A percentile compares a stretch with the other conserved stretches of the same genome.
Evolutionary conservation across 306 rosid genomes (phyloP).

Genomic region (Hippophae rhamnoides): DNA sequence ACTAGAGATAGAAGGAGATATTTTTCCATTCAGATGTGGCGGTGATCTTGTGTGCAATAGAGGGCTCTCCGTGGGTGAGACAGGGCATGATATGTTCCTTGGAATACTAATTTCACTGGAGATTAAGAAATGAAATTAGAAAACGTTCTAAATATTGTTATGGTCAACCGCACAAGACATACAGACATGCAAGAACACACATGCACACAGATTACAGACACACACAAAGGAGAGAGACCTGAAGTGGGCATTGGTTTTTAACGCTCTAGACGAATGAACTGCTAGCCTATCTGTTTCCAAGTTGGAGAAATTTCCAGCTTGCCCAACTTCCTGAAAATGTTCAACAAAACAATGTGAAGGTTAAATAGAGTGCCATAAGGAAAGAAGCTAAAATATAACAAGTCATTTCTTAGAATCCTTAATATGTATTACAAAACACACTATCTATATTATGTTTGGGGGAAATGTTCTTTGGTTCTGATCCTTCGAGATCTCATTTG

Average conservation of each 20-base stretch:
- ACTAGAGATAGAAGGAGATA: slow-evolving; percentile 96
- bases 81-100: slow-evolving; percentile 89
- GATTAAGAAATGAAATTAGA: slow-evolving; percentile 32
- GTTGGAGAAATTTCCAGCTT: slow-evolving; percentile 40
- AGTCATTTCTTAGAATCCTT: not conserved
- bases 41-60: slow-evolving; percentile 73
- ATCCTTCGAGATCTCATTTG: too few relatives aligned
- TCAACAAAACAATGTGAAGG: not conserved
- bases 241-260: slow-evolving; percentile 52
- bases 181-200: not conserved
- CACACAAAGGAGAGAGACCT: slow-evolving; percentile 39
- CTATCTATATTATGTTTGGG: too few relatives aligned
- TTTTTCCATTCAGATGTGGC: slow-evolving; percentile 40
- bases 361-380: not conserved
- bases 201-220: too few relatives aligned
- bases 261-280: slow-evolving; percentile 81
- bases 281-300: slow-evolving; percentile 82
- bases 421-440: too few relatives aligned
- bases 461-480: too few relatives aligned
- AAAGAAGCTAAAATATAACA: not conserved
- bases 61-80: slow-evolving; percentile 98
- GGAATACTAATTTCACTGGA: slow-evolving; percentile 76
- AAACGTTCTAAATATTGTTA: slow-evolving; percentile 2
- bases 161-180: slow-evolving; percentile 5
- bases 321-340: slow-evolving; percentile 58